Conservation (phyloP, 2,329 filamentous ascomycete species). For the Xylaria hypoxylon region DNA sequence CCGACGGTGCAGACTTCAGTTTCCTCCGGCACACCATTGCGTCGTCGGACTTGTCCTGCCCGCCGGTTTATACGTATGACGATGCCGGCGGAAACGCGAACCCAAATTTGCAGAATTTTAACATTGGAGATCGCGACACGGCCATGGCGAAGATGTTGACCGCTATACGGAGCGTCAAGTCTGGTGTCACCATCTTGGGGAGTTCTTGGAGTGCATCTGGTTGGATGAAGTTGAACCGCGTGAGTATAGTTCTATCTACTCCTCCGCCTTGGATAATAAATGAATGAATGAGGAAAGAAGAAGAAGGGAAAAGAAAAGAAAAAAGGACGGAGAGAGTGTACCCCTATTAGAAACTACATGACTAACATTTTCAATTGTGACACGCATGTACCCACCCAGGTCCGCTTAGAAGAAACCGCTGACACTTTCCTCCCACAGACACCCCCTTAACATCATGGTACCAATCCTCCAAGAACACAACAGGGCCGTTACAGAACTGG, state of each 20-base stretch:
- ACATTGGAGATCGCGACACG: constrained; percentile 54
- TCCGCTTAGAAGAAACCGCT: constrained; percentile 9
- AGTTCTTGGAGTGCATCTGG: constrained; percentile 56
- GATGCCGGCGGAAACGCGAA: constrained; percentile 52
- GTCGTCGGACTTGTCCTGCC: constrained; percentile 55
- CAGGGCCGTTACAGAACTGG: constrained; percentile 64
- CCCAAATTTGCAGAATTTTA: constrained; percentile 49
- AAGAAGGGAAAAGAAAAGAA: neutral
- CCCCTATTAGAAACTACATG: neutral
- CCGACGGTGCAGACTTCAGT: constrained; percentile 54
- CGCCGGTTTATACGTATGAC: constrained; percentile 56
- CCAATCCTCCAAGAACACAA: constrained; percentile 52
- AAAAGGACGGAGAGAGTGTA: neutral
- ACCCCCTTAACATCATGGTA: constrained; percentile 53
- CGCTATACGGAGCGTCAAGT: constrained; percentile 52
- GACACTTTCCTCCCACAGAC: constrained; percentile 38
- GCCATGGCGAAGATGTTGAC: constrained; percentile 55
- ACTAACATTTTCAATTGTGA: constrained; percentile 4
- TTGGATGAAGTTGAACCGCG: constrained; percentile 57
- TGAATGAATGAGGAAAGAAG: no score
- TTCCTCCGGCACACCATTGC: constrained; percentile 57
- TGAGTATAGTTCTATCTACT: constrained; percentile 25
- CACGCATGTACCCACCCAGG: constrained; percentile 29
- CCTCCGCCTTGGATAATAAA: neutral
- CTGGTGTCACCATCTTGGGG: constrained; percentile 54